Percentiles rank a stretch among this genome's conserved stretches.
These are phyloP conservation scores for Pyrus hybrid DNA, from an alignment of 331 rosid genomes.

Conservation along the genomic window DNA sequence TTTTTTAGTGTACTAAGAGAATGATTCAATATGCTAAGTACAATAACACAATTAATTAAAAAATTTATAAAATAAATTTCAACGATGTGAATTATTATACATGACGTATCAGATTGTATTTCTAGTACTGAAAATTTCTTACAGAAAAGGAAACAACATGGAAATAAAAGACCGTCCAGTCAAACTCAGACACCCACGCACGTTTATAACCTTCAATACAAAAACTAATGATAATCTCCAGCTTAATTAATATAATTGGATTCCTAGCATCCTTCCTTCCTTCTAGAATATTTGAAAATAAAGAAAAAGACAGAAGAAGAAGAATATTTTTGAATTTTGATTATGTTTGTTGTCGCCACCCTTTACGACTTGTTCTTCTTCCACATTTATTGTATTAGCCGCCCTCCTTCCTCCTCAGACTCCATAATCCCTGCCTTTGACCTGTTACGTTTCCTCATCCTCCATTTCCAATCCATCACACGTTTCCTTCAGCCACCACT, in stretches of 20 bases:
- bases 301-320: background rate
- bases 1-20: fast-evolving
- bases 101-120: too few species aligned
- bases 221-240: background rate
- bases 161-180: background rate
- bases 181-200: background rate
- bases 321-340: background rate
- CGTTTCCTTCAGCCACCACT: conserved; percentile 25
- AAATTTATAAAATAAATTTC: too few species aligned
- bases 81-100: too few species aligned
- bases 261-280: background rate
- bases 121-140: too few species aligned
- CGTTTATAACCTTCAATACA: background rate
- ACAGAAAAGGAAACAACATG: background rate
- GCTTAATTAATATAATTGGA: background rate
- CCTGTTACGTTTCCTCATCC: conserved; percentile 8
- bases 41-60: too few species aligned
- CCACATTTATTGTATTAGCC: conserved; percentile 26
- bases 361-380: conserved; percentile 35
- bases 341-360: conserved; percentile 33
- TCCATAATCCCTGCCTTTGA: conserved; percentile 28
- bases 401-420: conserved; percentile 11
- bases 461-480: conserved; percentile 7
- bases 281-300: conserved; percentile 16
- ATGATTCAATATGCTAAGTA: too few species aligned